phyloP scores from a whole-genome alignment of 768 basidiomycete genomes.

The Galerina sulciceps region DNA sequence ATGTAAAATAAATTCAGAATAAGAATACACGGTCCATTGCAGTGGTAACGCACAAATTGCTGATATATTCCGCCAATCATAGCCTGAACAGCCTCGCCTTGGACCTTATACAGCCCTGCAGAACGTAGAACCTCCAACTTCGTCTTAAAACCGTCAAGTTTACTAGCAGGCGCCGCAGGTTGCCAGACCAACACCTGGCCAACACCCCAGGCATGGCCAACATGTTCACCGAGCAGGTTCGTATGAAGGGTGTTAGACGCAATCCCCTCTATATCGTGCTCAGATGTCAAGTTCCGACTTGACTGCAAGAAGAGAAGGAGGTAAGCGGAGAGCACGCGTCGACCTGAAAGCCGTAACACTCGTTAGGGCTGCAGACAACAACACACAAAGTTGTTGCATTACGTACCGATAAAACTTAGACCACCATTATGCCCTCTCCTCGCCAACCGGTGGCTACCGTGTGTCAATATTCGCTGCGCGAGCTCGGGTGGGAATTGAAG shows the following conservation, averaged over 20 bases:
- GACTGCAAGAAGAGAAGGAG: conserved; percentile 73
- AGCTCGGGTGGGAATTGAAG: conserved; percentile 74
- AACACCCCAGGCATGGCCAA: conserved; percentile 77
- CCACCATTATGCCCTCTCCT: conserved; percentile 73
- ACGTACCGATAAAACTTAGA: conserved; percentile 73
- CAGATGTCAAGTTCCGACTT: conserved; percentile 45
- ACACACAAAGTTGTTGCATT: not conserved
- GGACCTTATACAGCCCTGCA: conserved; percentile 77
- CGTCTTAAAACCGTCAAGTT: conserved; percentile 31
- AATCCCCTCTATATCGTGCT: conserved; percentile 64
- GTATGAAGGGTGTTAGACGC: conserved; percentile 64
- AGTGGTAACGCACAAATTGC: conserved; percentile 69
- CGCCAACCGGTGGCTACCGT: conserved; percentile 73
- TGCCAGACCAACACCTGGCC: conserved; percentile 79
- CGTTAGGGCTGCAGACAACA: not conserved
- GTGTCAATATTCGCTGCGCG: conserved; percentile 76
- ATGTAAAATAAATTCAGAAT: conserved; percentile 8
- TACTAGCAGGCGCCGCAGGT: conserved; percentile 51
- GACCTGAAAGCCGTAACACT: conserved; percentile 46
- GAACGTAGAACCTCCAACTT: conserved; percentile 45
- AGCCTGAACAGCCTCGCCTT: conserved; percentile 78
- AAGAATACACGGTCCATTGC: not conserved
- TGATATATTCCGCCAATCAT: conserved; percentile 78
- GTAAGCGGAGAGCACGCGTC: conserved; percentile 78
- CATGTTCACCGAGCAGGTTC: conserved; percentile 71